Evolutionary conservation across 768 basidiomycete species (phyloP).

Genomic region (Antrodiella citrinella): DNA sequence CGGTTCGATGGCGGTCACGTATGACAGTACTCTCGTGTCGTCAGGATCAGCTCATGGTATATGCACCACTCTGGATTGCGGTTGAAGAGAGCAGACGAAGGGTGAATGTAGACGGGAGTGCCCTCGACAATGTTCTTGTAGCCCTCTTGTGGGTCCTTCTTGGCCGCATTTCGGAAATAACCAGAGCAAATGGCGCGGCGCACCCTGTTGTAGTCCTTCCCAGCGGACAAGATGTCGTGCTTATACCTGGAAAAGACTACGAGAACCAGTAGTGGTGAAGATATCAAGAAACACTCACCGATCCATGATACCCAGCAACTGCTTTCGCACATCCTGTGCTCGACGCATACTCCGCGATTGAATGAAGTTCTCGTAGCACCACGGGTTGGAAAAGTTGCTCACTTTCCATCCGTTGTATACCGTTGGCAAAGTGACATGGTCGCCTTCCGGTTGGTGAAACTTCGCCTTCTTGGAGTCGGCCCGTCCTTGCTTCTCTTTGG

Average conservation of each 20-base stretch:
- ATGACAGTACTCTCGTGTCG: constrained; percentile 89
- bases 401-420: constrained; percentile 99
- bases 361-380: constrained; percentile 99
- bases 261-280: too few relatives aligned
- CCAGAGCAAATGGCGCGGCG: constrained; percentile 96
- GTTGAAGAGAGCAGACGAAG: constrained; percentile 94
- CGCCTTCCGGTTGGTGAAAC: constrained; percentile 98
- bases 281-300: constrained; percentile 41
- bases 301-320: constrained; percentile 98
- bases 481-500: constrained; percentile 99
- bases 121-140: constrained; percentile 97
- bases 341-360: constrained; percentile 95
- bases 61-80: constrained; percentile 93
- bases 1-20: constrained; percentile 92
- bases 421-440: constrained; percentile 83
- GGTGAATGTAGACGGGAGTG: constrained; percentile 99
- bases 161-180: constrained; percentile 98
- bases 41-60: constrained; percentile 93
- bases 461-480: constrained; percentile 99
- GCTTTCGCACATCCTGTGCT: constrained; percentile 96
- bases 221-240: constrained; percentile 91
- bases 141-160: constrained; percentile 97
- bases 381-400: constrained; percentile 94
- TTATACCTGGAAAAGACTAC: constrained; percentile 59
- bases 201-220: constrained; percentile 86